Conservation (phyloP, 192 early-diverging fungal genomes). For the Martensiomyces pterosporus region DNA sequence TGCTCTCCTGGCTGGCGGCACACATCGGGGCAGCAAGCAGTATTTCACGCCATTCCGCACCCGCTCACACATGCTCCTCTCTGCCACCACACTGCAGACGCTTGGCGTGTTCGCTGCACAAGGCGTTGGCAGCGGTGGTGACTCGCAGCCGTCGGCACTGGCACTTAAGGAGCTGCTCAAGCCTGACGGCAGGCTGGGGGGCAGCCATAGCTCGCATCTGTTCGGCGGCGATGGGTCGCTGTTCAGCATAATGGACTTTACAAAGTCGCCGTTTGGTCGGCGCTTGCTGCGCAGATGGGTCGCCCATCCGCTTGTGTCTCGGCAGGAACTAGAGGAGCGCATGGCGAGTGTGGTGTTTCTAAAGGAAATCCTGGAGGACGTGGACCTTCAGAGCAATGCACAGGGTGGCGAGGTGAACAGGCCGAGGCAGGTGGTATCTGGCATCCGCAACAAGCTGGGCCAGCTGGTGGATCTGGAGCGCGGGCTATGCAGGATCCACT, state of each 20-base stretch:
- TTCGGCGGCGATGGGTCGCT: conserved; percentile 67
- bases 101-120: conserved; percentile 85
- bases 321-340: conserved; percentile 62
- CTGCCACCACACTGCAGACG: conserved; percentile 87
- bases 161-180: conserved; percentile 16
- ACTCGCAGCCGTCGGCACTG: conserved; percentile 5
- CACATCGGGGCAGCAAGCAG: conserved; percentile 65
- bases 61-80: conserved; percentile 71
- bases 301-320: conserved; percentile 77
- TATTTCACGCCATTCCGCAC: conserved; percentile 80
- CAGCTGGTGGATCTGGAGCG: conserved; percentile 87
- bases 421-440: conserved; percentile 16
- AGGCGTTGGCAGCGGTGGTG: conserved; percentile 49
- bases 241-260: conserved; percentile 76
- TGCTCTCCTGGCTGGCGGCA: conserved; percentile 53
- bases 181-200: conserved; percentile 7
- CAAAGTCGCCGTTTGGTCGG: conserved; percentile 87
- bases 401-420: background rate
- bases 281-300: conserved; percentile 77
- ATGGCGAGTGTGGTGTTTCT: conserved; percentile 83
- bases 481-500: conserved; percentile 85
- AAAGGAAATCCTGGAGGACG: conserved; percentile 45
- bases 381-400: conserved; percentile 14
- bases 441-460: conserved; percentile 46
- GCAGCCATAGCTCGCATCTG: conserved; percentile 15